Conservation (phyloP, 2,329 filamentous ascomycete genomes). For the Penicillium griseofulvum region DNA sequence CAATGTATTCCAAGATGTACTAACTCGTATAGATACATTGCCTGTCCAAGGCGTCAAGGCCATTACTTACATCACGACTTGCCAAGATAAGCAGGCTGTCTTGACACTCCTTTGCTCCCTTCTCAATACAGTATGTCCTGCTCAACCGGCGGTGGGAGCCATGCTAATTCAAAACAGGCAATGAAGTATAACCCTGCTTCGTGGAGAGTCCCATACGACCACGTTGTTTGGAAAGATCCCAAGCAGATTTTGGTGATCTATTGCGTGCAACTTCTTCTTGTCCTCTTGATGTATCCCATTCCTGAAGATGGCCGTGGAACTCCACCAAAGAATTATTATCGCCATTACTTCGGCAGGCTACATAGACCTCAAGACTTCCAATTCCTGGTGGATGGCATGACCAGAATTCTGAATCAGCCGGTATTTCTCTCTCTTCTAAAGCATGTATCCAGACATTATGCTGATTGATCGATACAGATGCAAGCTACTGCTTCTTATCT, state of each 20-base stretch:
- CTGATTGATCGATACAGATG: constrained; percentile 48
- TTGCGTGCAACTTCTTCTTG: constrained; percentile 84
- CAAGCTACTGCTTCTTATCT: constrained; percentile 86
- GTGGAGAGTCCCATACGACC: constrained; percentile 93
- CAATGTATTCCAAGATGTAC: background rate
- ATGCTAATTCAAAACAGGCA: constrained; percentile 54
- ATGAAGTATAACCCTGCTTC: constrained; percentile 93
- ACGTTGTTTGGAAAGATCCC: constrained; percentile 84
- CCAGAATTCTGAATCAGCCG: constrained; percentile 84
- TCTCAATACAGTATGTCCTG: constrained; percentile 74
- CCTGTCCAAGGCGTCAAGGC: constrained; percentile 79
- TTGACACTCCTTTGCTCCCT: constrained; percentile 88
- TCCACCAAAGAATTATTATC: constrained; percentile 83
- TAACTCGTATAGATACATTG: constrained; percentile 53
- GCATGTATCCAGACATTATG: constrained; percentile 9
- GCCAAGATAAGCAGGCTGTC: constrained; percentile 85
- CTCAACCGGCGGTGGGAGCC: background rate
- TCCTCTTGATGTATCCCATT: constrained; percentile 80
- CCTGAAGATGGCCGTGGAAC: constrained; percentile 67
- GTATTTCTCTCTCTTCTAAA: constrained; percentile 33
- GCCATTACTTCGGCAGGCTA: constrained; percentile 84
- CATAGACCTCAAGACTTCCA: constrained; percentile 96
- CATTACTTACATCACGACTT: constrained; percentile 85
- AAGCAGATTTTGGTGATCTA: constrained; percentile 90
- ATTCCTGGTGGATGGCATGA: constrained; percentile 94